Evolutionary conservation across 2,329 filamentous ascomycete species (phyloP).

Genomic region (Coniella vitis): DNA sequence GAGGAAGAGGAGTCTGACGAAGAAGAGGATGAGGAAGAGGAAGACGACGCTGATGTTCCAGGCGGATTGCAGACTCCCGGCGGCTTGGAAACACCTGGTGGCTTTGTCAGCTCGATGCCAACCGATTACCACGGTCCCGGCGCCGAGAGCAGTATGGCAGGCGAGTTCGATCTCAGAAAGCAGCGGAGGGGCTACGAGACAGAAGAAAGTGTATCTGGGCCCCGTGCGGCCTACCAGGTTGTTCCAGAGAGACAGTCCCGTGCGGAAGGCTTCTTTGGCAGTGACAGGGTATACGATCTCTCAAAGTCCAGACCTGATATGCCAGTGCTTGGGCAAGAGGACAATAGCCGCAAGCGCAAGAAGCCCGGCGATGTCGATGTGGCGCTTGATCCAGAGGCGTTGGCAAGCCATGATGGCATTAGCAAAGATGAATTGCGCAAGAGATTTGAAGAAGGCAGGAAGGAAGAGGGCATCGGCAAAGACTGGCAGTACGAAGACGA

Average conservation of each 20-base stretch:
- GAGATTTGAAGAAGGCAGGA: slow-evolving; percentile 68
- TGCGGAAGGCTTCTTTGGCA: slow-evolving; percentile 91
- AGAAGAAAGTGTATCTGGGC: slow-evolving; percentile 64
- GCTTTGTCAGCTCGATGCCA: slow-evolving; percentile 71
- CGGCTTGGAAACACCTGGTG: slow-evolving; percentile 74
- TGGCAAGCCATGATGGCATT: slow-evolving; percentile 68
- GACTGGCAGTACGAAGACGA: slow-evolving; percentile 75
- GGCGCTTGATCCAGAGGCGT: slow-evolving; percentile 76
- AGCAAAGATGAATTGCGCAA: slow-evolving; percentile 77
- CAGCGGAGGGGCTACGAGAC: slow-evolving; percentile 78
- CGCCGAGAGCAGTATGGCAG: slow-evolving; percentile 66
- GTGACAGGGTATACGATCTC: slow-evolving; percentile 88
- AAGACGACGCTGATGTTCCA: slow-evolving; percentile 53
- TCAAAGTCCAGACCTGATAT: slow-evolving; percentile 47
- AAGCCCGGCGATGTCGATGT: slow-evolving; percentile 95
- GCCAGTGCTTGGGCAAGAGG: slow-evolving; percentile 74
- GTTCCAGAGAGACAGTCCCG: slow-evolving; percentile 82
- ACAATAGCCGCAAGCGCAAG: slow-evolving; percentile 76
- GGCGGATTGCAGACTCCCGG: slow-evolving; percentile 66
- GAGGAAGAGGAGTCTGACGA: slow-evolving; percentile 59
- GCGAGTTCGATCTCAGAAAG: slow-evolving; percentile 89
- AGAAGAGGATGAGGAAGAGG: slow-evolving; percentile 61
- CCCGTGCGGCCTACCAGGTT: slow-evolving; percentile 79
- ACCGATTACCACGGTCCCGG: slow-evolving; percentile 67
- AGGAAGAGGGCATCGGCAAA: slow-evolving; percentile 58